phyloP scores from a whole-genome alignment of 495 filamentous ascomycete species.

The Cercophora newfieldiana region DNA sequence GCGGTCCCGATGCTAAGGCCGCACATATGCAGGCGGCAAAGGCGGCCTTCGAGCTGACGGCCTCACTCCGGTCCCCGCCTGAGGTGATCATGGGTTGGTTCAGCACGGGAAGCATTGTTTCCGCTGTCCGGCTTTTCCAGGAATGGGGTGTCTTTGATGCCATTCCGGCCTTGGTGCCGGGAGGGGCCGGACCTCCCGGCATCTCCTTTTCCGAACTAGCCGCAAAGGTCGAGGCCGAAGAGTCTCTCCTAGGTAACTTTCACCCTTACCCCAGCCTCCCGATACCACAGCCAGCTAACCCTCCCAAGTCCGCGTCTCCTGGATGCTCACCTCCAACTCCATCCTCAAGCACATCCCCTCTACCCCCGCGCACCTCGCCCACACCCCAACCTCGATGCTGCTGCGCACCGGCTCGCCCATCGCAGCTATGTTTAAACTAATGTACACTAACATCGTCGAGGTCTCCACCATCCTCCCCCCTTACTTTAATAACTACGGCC shows the following conservation, averaged over 20 bases:
- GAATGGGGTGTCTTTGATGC: constrained; percentile 38
- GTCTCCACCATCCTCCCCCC: constrained; percentile 28
- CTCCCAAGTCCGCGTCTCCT: constrained; percentile 28
- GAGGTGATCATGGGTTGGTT: constrained; percentile 34
- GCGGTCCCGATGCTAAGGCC: neutral
- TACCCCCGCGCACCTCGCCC: constrained; percentile 22
- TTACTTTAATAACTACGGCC: constrained; percentile 40
- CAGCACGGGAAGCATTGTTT: constrained; percentile 26
- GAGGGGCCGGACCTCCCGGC: constrained; percentile 12
- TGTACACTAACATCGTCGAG: constrained; percentile 42
- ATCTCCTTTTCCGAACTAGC: constrained; percentile 34
- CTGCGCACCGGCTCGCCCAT: constrained; percentile 26
- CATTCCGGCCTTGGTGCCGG: no score
- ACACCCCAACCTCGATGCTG: constrained; percentile 34
- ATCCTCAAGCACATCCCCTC: constrained; percentile 25
- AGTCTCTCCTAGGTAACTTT: constrained; percentile 29
- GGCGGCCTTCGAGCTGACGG: constrained; percentile 20
- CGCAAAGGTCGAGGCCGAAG: constrained; percentile 25
- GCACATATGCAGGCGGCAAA: constrained; percentile 18
- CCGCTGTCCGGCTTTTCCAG: constrained; percentile 34
- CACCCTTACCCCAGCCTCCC: neutral
- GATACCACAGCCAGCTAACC: neutral
- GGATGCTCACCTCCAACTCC: constrained; percentile 34
- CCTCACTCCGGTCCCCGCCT: constrained; percentile 22
- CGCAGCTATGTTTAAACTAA: constrained; percentile 54